These are phyloP conservation scores for Hericium coralloides DNA, from an alignment of 768 basidiomycete species.

Conservation along the genomic window DNA sequence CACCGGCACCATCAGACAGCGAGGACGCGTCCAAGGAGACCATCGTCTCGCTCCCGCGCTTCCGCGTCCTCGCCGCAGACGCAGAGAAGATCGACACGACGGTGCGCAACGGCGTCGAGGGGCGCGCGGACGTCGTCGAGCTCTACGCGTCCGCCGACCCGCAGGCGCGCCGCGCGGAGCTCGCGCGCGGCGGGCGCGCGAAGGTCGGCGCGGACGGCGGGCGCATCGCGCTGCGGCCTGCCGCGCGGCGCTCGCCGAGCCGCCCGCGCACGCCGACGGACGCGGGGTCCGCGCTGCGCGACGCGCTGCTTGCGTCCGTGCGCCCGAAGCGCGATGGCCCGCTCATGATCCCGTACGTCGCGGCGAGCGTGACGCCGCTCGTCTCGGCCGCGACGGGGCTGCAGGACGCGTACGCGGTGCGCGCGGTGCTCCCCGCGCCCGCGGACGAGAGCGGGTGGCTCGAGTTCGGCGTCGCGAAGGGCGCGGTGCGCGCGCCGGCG, in stretches of 20 bases:
- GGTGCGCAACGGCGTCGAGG: slow-evolving; percentile 51
- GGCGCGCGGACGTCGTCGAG: slow-evolving; percentile 37
- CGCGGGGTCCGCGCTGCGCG: slow-evolving; percentile 18
- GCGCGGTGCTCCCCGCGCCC: slow-evolving; percentile 46
- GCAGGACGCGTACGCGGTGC: slow-evolving; percentile 50
- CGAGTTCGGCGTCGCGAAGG: slow-evolving; percentile 62
- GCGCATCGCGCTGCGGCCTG: slow-evolving; percentile 43
- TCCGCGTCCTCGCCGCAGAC: slow-evolving; percentile 62
- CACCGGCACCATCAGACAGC: slow-evolving; percentile 12
- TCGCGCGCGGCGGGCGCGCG: slow-evolving; percentile 50
- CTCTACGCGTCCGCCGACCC: slow-evolving; percentile 54
- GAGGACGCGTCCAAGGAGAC: slow-evolving; percentile 29
- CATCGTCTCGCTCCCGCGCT: slow-evolving; percentile 56
- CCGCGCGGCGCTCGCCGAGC: slow-evolving; percentile 17
- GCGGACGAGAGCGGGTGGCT: slow-evolving; percentile 60
- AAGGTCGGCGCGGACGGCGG: slow-evolving; percentile 56
- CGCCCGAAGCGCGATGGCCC: slow-evolving; percentile 43
- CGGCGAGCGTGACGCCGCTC: slow-evolving; percentile 46
- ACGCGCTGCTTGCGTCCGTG: slow-evolving; percentile 20
- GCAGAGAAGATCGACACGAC: slow-evolving; percentile 46
- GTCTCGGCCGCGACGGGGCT: slow-evolving; percentile 14
- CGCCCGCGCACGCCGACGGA: slow-evolving; percentile 16
- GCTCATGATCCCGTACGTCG: slow-evolving; percentile 52
- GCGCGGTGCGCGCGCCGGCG: slow-evolving; percentile 16
- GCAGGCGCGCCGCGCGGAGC: slow-evolving; percentile 53